These are phyloP conservation scores for Heteromeles arbutifolia DNA, from an alignment of 306 rosid genomes.

Conservation along the genomic window DNA sequence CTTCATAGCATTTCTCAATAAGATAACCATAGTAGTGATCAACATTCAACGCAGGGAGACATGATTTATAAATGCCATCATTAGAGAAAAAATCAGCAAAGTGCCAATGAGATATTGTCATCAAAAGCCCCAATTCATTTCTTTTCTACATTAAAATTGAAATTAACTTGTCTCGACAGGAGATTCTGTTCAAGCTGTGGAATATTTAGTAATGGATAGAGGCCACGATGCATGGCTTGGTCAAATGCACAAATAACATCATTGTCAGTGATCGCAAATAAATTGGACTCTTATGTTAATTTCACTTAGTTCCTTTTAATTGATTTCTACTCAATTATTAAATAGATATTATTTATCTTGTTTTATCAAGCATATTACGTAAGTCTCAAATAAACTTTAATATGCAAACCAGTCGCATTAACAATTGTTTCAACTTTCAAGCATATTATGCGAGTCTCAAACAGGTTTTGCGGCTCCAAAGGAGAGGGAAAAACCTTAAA, in stretches of 20 bases:
- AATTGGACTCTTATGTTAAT: background rate
- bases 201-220: background rate
- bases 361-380: background rate
- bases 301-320: background rate
- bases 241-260: no score
- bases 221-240: background rate
- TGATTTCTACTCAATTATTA: background rate
- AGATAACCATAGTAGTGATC: background rate
- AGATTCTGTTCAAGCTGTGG: background rate
- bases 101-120: background rate
- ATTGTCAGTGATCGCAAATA: background rate
- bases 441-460: background rate
- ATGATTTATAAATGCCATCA: background rate
- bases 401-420: background rate
- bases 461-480: background rate
- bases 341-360: background rate
- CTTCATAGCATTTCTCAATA: no score
- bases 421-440: background rate
- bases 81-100: background rate
- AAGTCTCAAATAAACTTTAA: background rate
- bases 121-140: background rate
- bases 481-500: no score
- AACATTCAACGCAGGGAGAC: background rate
- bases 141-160: background rate
- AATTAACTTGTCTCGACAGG: background rate